Conservation (phyloP, 2,329 filamentous ascomycete genomes). For the Apiospora pterosperma region DNA sequence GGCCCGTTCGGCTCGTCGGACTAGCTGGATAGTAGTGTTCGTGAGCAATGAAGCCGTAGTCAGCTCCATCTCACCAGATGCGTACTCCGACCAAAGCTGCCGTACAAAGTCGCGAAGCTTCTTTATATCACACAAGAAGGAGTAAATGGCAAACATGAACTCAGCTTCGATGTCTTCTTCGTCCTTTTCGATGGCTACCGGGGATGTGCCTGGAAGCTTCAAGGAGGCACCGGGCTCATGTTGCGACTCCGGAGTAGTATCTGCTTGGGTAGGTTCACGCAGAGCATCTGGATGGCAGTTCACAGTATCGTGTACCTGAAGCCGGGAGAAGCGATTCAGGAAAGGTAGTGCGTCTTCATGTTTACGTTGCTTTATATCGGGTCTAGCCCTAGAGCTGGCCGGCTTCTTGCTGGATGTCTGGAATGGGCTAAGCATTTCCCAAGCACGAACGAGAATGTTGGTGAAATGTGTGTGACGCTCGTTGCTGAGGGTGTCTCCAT, state of each 20-base stretch:
- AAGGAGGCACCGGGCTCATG: neutral
- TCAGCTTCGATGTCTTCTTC: slow-evolving; percentile 6
- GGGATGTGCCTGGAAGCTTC: neutral
- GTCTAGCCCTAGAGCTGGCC: neutral
- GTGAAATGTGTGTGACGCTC: neutral
- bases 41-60: neutral
- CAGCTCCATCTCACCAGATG: neutral
- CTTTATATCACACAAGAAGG: slow-evolving; percentile 1
- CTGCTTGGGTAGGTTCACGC: neutral
- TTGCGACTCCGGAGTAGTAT: neutral
- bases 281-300: neutral
- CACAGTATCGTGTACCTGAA: neutral
- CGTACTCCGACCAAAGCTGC: neutral
- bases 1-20: slow-evolving; percentile 5
- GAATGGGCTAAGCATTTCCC: neutral
- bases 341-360: neutral
- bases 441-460: neutral
- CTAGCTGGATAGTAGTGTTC: slow-evolving; percentile 6
- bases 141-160: slow-evolving; percentile 5
- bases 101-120: neutral
- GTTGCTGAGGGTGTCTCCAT: slow-evolving; percentile 1
- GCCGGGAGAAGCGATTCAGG: neutral
- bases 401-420: neutral
- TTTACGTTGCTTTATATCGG: neutral
- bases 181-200: slow-evolving; percentile 2